Evolutionary conservation across 1,139 yeast species (phyloP), one percentile per base, ranked within the genome.

Genomic region (Saccharomyces hybrid): DNA sequence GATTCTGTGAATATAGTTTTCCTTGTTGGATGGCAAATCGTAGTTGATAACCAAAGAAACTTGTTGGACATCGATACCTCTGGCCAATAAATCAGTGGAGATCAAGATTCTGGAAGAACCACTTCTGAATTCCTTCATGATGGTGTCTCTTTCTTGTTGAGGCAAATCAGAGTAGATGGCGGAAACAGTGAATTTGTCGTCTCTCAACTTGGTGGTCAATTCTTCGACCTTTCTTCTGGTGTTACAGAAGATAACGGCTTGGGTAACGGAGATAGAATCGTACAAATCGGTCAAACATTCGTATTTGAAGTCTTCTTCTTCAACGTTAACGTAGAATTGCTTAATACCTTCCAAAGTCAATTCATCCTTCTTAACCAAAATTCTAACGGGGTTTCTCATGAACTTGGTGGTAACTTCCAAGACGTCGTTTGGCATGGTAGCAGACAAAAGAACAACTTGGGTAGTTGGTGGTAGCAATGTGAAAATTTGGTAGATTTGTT

Each of bases 21-120:
- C 98, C 77, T 90, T 88, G 85, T 91, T 89, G 72, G 90, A 81
- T 69, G 99, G 99, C 75, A 93, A 82, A 76, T 93, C 99, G 80
- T 88, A 93, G 85, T 93, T 93, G 75, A 93, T 91, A 71, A 93
- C 99, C 72, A 93, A 81, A 55, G 98, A 91, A 64, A 93, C 98
- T 79, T 93, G 99, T 82, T 93, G 99, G 65, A 93, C 96, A 79
- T 93, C 99, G 70, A 93, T 91, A 86, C 99, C 99, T 83, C 99
- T 88, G 70, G 99, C 99, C 79, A 91, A 87, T 76, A 93, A 86
- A 77, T 93, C 99, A 64, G 99, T 93, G 66, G 97, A 81, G 75
- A 93, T 91, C 78, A 93, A 83, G 66, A 93, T 91, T 81, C 99
- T 89, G 62, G 98, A 90, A 62, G 96, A 88, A 74, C 99, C 99